Evolutionary conservation across 495 filamentous ascomycete genomes (phyloP).

Genomic region (Aspergillus incahuasiensis): DNA sequence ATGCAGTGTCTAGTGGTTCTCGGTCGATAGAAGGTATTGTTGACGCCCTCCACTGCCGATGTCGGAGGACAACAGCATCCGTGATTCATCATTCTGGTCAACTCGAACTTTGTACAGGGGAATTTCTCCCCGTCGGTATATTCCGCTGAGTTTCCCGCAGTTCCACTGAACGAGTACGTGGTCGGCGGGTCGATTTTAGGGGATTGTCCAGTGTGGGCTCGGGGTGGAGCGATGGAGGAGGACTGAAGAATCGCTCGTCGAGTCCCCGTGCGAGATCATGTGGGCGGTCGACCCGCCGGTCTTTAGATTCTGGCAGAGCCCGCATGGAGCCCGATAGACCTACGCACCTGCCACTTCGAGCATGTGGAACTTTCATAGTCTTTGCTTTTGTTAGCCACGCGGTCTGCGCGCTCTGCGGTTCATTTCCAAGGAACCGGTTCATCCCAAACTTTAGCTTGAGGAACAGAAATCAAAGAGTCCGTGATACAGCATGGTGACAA

Average conservation of each 20-base stretch:
- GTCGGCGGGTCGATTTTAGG: background rate
- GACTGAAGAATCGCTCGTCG: background rate
- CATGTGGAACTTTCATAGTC: constrained; percentile 5
- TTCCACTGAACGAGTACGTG: background rate
- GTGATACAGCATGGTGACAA: background rate
- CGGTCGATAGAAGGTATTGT: too few relatives aligned
- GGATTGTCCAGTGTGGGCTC: background rate
- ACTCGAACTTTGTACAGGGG: background rate
- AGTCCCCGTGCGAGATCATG: background rate
- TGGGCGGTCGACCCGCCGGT: background rate
- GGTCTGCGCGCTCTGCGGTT: background rate
- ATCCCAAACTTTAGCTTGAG: background rate
- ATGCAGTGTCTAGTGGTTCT: too few relatives aligned
- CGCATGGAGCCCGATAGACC: background rate
- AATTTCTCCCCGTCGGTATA: background rate
- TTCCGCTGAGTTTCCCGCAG: background rate
- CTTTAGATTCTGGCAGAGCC: background rate
- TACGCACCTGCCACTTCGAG: constrained; percentile 12
- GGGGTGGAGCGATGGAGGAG: background rate
- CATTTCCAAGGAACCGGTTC: constrained; percentile 6
- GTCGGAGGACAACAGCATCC: background rate
- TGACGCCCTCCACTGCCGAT: background rate
- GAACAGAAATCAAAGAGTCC: background rate
- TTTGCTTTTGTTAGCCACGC: constrained; percentile 6
- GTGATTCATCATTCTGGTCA: background rate